phyloP scores from a whole-genome alignment of 768 basidiomycete genomes.

The Leccinum obscurum region DNA sequence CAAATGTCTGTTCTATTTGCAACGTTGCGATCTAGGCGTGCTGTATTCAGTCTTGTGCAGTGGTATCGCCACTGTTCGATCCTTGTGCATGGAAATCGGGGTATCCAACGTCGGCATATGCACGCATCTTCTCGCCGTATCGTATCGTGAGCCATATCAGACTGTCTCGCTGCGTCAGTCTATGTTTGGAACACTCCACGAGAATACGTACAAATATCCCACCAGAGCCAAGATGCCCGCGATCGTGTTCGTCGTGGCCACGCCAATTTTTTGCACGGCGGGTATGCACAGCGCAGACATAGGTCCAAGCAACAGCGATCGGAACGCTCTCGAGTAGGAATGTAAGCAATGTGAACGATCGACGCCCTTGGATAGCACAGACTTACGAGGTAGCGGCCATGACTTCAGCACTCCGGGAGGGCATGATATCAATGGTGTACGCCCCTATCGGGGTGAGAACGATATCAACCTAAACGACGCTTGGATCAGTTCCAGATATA shows the following conservation, averaged over 20 bases:
- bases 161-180: slow-evolving; percentile 32
- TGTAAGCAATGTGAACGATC: background rate
- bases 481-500: background rate
- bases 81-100: slow-evolving; percentile 28
- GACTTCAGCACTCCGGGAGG: slow-evolving; percentile 60
- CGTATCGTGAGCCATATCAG: slow-evolving; percentile 53
- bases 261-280: slow-evolving; percentile 52
- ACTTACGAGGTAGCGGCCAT: slow-evolving; percentile 57
- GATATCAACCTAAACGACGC: slow-evolving; percentile 47
- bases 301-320: slow-evolving; percentile 21
- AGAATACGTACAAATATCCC: slow-evolving; percentile 50
- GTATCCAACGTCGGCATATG: slow-evolving; percentile 57
- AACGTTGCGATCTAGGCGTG: too few species aligned
- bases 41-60: background rate
- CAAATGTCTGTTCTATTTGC: background rate
- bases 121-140: slow-evolving; percentile 58
- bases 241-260: slow-evolving; percentile 47
- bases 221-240: slow-evolving; percentile 47
- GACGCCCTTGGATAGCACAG: background rate
- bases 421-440: slow-evolving; percentile 62
- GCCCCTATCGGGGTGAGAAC: slow-evolving; percentile 55
- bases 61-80: background rate
- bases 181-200: background rate
- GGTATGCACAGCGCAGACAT: slow-evolving; percentile 31
- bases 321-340: slow-evolving; percentile 16